Evolutionary conservation across 371 early-diverging fungal species (phyloP).

Genomic region (Capillidium heterosporum): DNA sequence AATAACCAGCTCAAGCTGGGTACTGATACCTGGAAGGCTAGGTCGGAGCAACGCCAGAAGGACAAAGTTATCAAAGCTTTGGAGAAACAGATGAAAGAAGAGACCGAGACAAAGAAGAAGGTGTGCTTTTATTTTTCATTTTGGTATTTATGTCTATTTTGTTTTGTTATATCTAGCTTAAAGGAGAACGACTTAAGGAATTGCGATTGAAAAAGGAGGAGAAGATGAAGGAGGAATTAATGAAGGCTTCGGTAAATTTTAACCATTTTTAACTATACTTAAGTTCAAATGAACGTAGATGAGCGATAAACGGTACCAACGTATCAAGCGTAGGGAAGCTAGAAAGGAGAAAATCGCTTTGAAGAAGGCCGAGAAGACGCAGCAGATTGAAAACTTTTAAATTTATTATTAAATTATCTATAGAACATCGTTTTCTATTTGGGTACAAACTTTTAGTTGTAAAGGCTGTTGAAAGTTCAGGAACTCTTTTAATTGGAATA

Average conservation of each 20-base stretch:
- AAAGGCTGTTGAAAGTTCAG: too few relatives aligned
- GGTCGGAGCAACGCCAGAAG: constrained; percentile 21
- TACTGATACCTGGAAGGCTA: constrained; percentile 23
- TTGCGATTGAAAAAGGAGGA: not conserved
- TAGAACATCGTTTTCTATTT: too few relatives aligned
- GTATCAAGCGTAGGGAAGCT: not conserved
- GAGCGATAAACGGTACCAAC: not conserved
- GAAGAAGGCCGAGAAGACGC: not conserved
- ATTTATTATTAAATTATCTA: too few relatives aligned
- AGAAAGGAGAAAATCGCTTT: not conserved
- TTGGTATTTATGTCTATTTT: not conserved
- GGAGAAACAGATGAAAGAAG: constrained; percentile 32
- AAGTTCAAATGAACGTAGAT: not conserved
- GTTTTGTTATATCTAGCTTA: not conserved
- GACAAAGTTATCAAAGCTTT: constrained; percentile 18
- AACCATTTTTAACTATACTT: not conserved
- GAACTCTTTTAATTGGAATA: too few relatives aligned
- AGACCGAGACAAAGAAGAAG: constrained; percentile 29
- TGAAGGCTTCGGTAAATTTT: not conserved
- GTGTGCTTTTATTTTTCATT: constrained; percentile 11
- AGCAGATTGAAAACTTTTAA: too few relatives aligned
- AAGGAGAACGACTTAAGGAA: not conserved
- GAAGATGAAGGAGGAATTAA: not conserved
- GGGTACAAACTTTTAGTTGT: too few relatives aligned
- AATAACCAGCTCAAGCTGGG: not conserved